phyloP scores from a whole-genome alignment of 176 grass and related monocot species.

The Pontederia crassipes region DNA sequence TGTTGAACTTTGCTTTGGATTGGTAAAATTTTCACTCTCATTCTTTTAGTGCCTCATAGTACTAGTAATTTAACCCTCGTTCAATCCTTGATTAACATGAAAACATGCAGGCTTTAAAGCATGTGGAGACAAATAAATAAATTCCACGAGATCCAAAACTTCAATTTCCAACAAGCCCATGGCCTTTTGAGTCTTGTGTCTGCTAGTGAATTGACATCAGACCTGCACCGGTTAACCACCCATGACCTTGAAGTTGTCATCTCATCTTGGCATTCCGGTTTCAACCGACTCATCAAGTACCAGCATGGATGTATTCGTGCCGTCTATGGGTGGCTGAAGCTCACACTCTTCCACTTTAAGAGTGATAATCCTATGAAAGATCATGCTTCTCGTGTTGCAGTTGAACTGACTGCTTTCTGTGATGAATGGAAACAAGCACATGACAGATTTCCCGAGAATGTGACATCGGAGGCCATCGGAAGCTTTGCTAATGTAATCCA shows the following conservation, averaged over 20 bases:
- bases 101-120: conserved; percentile 50
- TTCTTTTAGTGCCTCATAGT: background rate
- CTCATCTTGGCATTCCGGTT: conserved; percentile 77
- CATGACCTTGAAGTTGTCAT: conserved; percentile 81
- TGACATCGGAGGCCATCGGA: conserved; percentile 91
- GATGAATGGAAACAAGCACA: conserved; percentile 99
- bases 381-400: conserved; percentile 46
- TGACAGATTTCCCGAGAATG: conserved; percentile 70
- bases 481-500: conserved; percentile 82
- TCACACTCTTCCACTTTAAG: conserved; percentile 67
- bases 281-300: conserved; percentile 79
- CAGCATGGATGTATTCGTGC: conserved; percentile 71
- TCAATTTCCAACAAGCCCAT: conserved; percentile 83
- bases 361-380: conserved; percentile 42
- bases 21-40: conserved; percentile 13
- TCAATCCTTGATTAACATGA: background rate
- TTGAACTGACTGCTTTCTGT: conserved; percentile 76
- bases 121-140: conserved; percentile 97
- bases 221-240: conserved; percentile 75
- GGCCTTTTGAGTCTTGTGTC: conserved; percentile 58
- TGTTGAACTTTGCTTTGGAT: conserved; percentile 89
- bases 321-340: conserved; percentile 84
- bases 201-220: conserved; percentile 68
- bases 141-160: conserved; percentile 83
- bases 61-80: background rate